These are phyloP conservation scores for Sordariomycetes sp. DNA, from an alignment of 2,329 filamentous ascomycete genomes.

Conservation along the genomic window DNA sequence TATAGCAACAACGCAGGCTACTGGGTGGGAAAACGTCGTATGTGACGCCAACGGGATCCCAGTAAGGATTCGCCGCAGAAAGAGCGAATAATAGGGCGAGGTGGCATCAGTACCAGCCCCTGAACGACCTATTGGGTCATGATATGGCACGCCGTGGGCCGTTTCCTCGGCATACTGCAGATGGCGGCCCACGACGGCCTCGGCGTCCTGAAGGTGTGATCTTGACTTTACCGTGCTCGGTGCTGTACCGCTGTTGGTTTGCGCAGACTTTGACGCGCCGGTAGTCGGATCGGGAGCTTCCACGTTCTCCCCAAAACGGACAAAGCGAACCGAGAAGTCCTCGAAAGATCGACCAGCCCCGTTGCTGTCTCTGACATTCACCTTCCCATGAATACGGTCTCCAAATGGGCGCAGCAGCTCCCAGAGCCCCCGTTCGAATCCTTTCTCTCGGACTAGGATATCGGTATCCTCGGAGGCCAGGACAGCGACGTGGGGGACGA, in stretches of 20 bases:
- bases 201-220: slow-evolving; percentile 50
- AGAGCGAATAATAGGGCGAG: slow-evolving; percentile 77
- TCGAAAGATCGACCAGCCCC: slow-evolving; percentile 76
- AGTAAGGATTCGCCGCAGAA: slow-evolving; percentile 73
- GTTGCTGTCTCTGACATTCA: slow-evolving; percentile 82
- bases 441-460: slow-evolving; percentile 69
- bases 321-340: slow-evolving; percentile 83
- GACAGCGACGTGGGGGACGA: slow-evolving; percentile 81
- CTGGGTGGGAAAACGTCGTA: slow-evolving; percentile 90
- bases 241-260: slow-evolving; percentile 1
- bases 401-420: slow-evolving; percentile 86
- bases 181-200: slow-evolving; percentile 71
- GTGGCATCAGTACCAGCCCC: slow-evolving; percentile 38
- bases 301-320: slow-evolving; percentile 52
- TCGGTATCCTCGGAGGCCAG: slow-evolving; percentile 83
- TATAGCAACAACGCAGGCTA: slow-evolving; percentile 89
- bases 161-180: slow-evolving; percentile 63
- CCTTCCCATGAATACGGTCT: slow-evolving; percentile 75
- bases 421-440: slow-evolving; percentile 70
- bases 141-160: slow-evolving; percentile 23
- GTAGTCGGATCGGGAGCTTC: slow-evolving; percentile 35
- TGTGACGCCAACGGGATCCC: slow-evolving; percentile 69
- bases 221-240: slow-evolving; percentile 7
- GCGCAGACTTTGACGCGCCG: slow-evolving; percentile 9
- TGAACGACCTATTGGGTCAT: slow-evolving; percentile 26